Percentiles rank a stretch among this genome's conserved stretches.
Conservation (phyloP, 2,329 filamentous ascomycete species). For the Pyrenochaeta sp. region DNA sequence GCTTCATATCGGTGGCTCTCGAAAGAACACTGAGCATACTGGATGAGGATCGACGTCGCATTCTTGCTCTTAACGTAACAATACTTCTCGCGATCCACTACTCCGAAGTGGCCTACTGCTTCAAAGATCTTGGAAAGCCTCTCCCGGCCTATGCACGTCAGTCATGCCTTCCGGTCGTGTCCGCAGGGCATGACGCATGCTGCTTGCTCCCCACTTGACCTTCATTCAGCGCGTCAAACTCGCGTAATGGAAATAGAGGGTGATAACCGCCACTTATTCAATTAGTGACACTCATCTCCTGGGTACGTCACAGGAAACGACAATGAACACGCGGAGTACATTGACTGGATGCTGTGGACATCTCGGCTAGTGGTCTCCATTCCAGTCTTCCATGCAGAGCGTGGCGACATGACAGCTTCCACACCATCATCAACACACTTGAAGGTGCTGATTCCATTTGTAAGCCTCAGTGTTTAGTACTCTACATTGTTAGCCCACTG, state of each 20-base stretch:
- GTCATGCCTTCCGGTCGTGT: too few species aligned
- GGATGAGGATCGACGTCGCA: background rate
- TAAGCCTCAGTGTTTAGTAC: background rate
- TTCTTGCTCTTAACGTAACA: background rate
- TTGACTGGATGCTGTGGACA: background rate
- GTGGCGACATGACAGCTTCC: constrained; percentile 7
- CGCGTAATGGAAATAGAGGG: constrained; percentile 2
- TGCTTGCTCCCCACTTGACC: background rate
- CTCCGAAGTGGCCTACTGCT: background rate
- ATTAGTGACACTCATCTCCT: background rate
- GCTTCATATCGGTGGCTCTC: constrained; percentile 2
- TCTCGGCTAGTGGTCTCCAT: constrained; percentile 3
- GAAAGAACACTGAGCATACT: background rate
- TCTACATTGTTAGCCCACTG: background rate
- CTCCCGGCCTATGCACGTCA: too few species aligned
- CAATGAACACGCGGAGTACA: background rate
- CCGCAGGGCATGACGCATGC: background rate
- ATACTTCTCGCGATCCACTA: background rate
- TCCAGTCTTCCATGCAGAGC: constrained; percentile 6
- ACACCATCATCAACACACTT: background rate
- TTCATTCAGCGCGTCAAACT: constrained; percentile 3
- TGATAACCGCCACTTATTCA: background rate
- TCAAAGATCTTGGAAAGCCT: too few species aligned
- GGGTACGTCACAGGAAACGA: background rate
- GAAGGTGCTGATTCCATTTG: background rate